Evolutionary conservation across 2,329 filamentous ascomycete genomes (phyloP).

Genomic region (Aspergillus latus): DNA sequence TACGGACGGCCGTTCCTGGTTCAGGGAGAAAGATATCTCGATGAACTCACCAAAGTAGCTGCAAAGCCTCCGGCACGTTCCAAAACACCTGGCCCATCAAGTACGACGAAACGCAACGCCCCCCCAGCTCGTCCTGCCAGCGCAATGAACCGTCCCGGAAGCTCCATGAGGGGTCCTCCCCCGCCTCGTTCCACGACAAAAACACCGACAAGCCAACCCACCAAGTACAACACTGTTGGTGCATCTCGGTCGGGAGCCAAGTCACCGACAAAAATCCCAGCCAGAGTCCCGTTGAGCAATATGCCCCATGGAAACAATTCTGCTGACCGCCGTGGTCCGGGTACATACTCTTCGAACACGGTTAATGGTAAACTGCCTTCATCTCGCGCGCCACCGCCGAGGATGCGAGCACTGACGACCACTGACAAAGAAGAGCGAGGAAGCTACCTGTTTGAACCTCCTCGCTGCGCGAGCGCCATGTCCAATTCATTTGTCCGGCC

Average conservation of each 20-base stretch:
- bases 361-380: slow-evolving; percentile 52
- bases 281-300: slow-evolving; percentile 47
- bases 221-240: slow-evolving; percentile 42
- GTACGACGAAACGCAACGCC: slow-evolving; percentile 16
- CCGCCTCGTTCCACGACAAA: slow-evolving; percentile 47
- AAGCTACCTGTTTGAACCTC: slow-evolving; percentile 38
- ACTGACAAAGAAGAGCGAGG: slow-evolving; percentile 47
- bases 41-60: slow-evolving; percentile 67
- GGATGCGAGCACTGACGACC: slow-evolving; percentile 78
- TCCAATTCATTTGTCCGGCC: slow-evolving; percentile 56
- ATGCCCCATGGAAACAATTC: slow-evolving; percentile 66
- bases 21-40: slow-evolving; percentile 86
- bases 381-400: slow-evolving; percentile 70
- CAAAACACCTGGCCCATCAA: slow-evolving; percentile 43
- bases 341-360: slow-evolving; percentile 42
- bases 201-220: slow-evolving; percentile 45
- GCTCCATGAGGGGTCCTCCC: slow-evolving; percentile 34
- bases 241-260: slow-evolving; percentile 34
- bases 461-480: slow-evolving; percentile 54
- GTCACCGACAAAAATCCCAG: slow-evolving; percentile 51
- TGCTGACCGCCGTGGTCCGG: slow-evolving; percentile 60
- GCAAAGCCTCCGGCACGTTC: slow-evolving; percentile 64
- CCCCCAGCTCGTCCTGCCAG: slow-evolving; percentile 34
- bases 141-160: slow-evolving; percentile 31
- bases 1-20: slow-evolving; percentile 92